Conservation (phyloP, 306 rosid genomes). For the Trichosanthes truncata region DNA sequence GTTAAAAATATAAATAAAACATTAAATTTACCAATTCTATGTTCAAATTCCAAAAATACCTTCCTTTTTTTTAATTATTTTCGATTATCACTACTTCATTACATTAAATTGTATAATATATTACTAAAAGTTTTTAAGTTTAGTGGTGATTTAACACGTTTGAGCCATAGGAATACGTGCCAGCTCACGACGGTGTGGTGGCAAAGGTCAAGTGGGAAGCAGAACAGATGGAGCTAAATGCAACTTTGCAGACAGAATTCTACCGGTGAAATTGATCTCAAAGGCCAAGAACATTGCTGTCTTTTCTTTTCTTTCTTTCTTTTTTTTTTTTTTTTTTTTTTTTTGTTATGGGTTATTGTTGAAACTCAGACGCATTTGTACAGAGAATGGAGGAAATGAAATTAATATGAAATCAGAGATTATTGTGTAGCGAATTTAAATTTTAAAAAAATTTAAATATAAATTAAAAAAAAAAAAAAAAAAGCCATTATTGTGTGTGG, state of each 20-base stretch:
- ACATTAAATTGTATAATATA: too few species aligned
- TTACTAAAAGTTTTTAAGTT: background rate
- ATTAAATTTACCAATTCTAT: background rate
- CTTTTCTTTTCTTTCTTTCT: too few species aligned
- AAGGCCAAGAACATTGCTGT: background rate
- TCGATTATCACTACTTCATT: too few species aligned
- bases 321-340: too few species aligned
- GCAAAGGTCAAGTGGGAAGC: slow-evolving; percentile 24
- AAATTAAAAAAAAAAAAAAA: too few species aligned
- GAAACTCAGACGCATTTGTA: background rate
- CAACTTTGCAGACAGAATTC: slow-evolving; percentile 13
- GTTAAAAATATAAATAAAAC: background rate
- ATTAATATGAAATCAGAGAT: background rate
- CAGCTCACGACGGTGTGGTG: slow-evolving; percentile 6
- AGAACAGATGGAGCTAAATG: slow-evolving; percentile 17
- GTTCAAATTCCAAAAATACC: background rate
- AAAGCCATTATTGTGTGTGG: too few species aligned
- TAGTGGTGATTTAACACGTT: background rate
- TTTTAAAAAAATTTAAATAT: too few species aligned
- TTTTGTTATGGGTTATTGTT: background rate
- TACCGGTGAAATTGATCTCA: background rate
- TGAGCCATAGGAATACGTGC: slow-evolving; percentile 11
- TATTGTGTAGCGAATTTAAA: background rate
- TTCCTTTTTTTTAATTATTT: too few species aligned
- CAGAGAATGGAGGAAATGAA: background rate